Base-by-base conservation (phyloP, 495 filamentous ascomycete species). In the Podospora anserina region DNA sequence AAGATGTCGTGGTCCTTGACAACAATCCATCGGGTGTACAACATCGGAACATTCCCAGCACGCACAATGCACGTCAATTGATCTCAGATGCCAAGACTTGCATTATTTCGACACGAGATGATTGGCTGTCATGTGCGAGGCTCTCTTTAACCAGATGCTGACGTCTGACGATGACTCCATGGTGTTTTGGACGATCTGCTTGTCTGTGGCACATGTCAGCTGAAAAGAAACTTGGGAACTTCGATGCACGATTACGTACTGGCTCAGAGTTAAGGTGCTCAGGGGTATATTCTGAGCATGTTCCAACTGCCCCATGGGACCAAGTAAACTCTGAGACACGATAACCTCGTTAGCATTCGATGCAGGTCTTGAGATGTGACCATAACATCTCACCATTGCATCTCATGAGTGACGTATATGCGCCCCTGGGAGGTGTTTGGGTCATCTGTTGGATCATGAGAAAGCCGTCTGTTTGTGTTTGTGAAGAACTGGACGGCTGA, bases 381-480 rank as follows among this genome's bases (percentile, higher is more conserved):
- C 53, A 20, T 27, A 30, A 26, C n/a, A 2, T 34, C 66, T 55
- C 28, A 75, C 73, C 70, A 23, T 72, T 75, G 60, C 62, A 68
- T 34, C 64, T 58, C 61, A 75, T 19, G 11, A 75, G 63, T 44
- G 66, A 63, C 3, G 61, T 70, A 60, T 71, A 75, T n/a, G 68
- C 49, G 6, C 73, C 70, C 15, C 9, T 59, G 18, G 65, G 27
- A 4, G 63, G 19, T 0, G 39, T 4, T 9, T 53, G 44, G 13
- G 58, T 18, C 19, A 27, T 28, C n/a, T 64, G 19, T 34, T 68
- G 32, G 5, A 74, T 64, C 58, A 70, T 64, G 2, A n/a, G 30
- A 7, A 71, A 23, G 18, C 59, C 15, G 53, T 28, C 7, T 16
- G 59, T 1, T 11, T 18, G 18, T 18, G 27, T 13, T 69, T 68